phyloP scores from a whole-genome alignment of 257 asterid species.

The Lycium barbarum region DNA sequence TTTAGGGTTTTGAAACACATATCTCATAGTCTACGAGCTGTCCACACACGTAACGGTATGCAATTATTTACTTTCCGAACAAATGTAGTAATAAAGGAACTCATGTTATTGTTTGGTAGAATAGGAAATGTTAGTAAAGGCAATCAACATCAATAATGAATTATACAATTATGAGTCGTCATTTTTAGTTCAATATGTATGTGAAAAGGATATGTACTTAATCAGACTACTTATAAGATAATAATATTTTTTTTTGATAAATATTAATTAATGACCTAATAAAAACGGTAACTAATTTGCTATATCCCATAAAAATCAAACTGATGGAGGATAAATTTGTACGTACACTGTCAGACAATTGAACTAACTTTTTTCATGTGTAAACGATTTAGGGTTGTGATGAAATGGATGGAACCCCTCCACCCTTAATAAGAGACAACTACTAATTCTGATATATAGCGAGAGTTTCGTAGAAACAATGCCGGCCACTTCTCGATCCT shows the following conservation, averaged over 20 bases:
- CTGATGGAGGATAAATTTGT: too few species aligned
- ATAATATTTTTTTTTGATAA: neutral
- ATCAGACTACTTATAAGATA: neutral
- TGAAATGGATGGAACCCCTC: neutral
- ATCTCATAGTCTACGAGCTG: slow-evolving; percentile 52
- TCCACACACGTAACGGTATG: slow-evolving; percentile 59
- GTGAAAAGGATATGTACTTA: neutral
- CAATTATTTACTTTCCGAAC: neutral
- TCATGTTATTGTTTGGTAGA: neutral
- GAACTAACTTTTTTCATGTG: too few species aligned
- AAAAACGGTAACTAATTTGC: too few species aligned
- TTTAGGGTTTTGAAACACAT: slow-evolving; percentile 56
- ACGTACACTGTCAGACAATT: too few species aligned
- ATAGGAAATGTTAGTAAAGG: neutral
- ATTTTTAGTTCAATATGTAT: neutral
- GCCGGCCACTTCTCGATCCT: neutral
- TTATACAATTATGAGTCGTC: neutral
- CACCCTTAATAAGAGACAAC: neutral
- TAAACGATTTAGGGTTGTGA: neutral
- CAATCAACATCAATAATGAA: neutral
- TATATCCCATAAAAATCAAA: too few species aligned
- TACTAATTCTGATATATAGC: neutral
- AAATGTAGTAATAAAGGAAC: neutral
- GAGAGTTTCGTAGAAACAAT: neutral
- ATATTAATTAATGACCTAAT: too few species aligned